phyloP scores from a whole-genome alignment of 495 filamentous ascomycete genomes.

The Thermochaetoides thermophila region DNA sequence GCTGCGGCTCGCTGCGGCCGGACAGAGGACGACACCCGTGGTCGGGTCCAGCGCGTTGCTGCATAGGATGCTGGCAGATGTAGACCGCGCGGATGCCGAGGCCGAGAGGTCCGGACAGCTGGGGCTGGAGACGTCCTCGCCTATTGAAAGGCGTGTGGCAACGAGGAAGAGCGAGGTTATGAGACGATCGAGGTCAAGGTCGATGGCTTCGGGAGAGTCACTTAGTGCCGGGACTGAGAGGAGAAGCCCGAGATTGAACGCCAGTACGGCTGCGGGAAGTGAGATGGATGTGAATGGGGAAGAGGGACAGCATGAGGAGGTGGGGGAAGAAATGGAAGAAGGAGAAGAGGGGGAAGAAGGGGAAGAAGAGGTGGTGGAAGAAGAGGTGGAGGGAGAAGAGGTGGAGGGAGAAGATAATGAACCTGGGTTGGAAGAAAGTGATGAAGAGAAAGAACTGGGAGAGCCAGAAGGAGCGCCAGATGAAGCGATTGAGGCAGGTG shows the following conservation, averaged over 20 bases:
- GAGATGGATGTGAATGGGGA: slow-evolving; percentile 1
- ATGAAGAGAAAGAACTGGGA: not conserved
- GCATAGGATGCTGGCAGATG: slow-evolving; percentile 17
- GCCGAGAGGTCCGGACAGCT: slow-evolving; percentile 1
- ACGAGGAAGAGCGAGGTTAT: slow-evolving; percentile 7
- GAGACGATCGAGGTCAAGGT: not conserved
- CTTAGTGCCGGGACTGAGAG: not conserved
- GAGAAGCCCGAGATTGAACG: slow-evolving; percentile 6
- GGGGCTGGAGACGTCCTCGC: slow-evolving; percentile 22
- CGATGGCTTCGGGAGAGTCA: not conserved
- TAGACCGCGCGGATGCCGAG: slow-evolving; percentile 4
- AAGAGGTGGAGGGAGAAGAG: slow-evolving; percentile 9
- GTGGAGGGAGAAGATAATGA: slow-evolving; percentile 10
- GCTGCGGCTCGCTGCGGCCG: slow-evolving; percentile 14
- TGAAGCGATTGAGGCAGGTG: slow-evolving; percentile 10
- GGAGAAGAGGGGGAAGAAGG: slow-evolving; percentile 9
- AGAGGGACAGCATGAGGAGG: slow-evolving; percentile 9
- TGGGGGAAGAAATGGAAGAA: slow-evolving; percentile 9
- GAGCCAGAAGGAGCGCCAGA: slow-evolving; percentile 9
- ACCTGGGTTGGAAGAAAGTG: slow-evolving; percentile 9
- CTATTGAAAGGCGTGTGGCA: slow-evolving; percentile 21
- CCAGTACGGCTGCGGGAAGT: slow-evolving; percentile 2
- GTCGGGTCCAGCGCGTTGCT: slow-evolving; percentile 16
- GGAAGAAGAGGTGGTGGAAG: slow-evolving; percentile 3
- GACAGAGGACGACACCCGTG: slow-evolving; percentile 5